Evolutionary conservation across 1,139 yeast species (phyloP).

Genomic region (Yamadazyma trypodendri): DNA sequence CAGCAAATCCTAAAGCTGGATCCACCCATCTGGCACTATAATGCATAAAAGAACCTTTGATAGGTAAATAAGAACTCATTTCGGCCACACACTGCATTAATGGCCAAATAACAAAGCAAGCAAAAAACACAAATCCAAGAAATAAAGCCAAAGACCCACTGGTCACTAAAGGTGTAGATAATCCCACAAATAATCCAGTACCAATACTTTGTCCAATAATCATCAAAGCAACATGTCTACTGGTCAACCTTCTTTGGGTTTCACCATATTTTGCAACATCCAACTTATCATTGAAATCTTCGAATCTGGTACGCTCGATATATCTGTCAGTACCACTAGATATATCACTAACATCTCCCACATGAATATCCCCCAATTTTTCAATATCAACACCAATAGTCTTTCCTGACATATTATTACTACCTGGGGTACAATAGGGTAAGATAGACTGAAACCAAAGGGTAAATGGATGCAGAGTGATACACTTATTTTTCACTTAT

Average conservation of each 20-base stretch:
- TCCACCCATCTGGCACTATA: constrained; percentile 39
- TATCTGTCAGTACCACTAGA: constrained; percentile 4
- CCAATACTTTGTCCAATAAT: constrained; percentile 55
- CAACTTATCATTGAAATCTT: constrained; percentile 32
- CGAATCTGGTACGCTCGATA: constrained; percentile 19
- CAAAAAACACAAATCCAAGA: constrained; percentile 34
- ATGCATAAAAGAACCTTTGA: constrained; percentile 39
- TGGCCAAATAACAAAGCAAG: constrained; percentile 37
- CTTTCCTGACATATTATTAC: no score
- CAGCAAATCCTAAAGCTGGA: constrained; percentile 42
- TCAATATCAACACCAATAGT: constrained; percentile 27
- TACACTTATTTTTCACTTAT: no score
- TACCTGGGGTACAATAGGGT: no score
- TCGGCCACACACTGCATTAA: constrained; percentile 42
- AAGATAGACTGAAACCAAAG: no score
- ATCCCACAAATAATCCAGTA: constrained; percentile 45
- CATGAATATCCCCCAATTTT: constrained; percentile 18
- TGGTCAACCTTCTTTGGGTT: constrained; percentile 37
- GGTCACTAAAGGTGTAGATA: constrained; percentile 31
- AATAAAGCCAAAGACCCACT: constrained; percentile 40
- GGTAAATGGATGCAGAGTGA: no score
- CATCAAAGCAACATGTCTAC: constrained; percentile 49
- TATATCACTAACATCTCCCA: constrained; percentile 13
- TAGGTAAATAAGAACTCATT: constrained; percentile 41
- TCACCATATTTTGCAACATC: constrained; percentile 34